Evolutionary conservation across 2,329 filamentous ascomycete genomes (phyloP), one percentile per base, ranked within the genome.

Genomic region (Ascochyta pisi): DNA sequence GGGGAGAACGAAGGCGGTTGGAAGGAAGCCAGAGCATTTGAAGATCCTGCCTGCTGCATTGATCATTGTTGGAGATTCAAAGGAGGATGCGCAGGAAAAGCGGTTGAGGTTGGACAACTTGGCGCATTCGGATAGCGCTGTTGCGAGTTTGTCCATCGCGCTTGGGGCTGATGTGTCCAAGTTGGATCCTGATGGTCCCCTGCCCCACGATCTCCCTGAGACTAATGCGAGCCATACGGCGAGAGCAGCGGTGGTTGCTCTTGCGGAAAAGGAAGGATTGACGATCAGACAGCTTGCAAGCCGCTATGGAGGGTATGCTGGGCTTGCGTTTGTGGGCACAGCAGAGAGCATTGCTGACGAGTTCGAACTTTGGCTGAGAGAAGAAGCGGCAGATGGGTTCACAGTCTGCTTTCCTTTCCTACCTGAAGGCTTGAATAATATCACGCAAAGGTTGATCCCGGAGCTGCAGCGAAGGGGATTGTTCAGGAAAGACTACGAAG

Each of bases 341-440:
- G 77, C 87, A 0, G 73, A 80, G 19, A 82, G 83, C 57, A 86
- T 90, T 1, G 88, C 86, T 0, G 87, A 91, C 67, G 81, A 83
- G 46, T 78, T 91, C 53, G 85, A 90, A 74, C 70, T 78, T 1
- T 91, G 88, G 87, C 78, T 90, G 0, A 64, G 76, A 4, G 86
- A 89, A 65, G 86, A 85, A 0, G 88, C 89, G 61, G 82, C 90
- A 0, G 88, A 91, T 68, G 88, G 88, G 0, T 91, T 91, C 73
- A 91, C 91, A 66, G 81, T 91, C 70, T 86, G 58, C 16, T 61
- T 68, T 37, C 54, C 64, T 6, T 62, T 65, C 26, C 50, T 62
- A n/a, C 66, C 62, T 26, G 60, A 64, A 1, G 58, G 62, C 2
- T 62, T 69, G 44, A 61, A 69, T 8, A 66, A 63, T 37, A 61